A percentile compares a stretch with the other conserved stretches of the same genome.
Conservation (phyloP, 78 protist genomes). For the Dictyostelium capitatum region DNA sequence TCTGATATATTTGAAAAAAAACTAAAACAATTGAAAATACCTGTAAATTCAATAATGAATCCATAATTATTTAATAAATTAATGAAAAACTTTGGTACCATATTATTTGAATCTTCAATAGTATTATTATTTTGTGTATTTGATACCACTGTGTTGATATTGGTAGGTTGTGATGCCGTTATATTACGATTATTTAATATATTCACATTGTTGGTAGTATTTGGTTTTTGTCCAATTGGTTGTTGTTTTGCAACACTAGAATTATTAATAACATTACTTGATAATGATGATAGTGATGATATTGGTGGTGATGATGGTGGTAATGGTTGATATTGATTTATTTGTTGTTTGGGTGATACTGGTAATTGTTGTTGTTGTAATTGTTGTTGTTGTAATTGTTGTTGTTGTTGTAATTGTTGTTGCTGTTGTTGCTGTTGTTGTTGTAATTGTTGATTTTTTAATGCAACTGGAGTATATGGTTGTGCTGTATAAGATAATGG, state of each 20-base stretch:
- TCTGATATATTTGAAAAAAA: not conserved
- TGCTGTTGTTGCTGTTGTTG: slow-evolving; percentile 23
- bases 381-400: not conserved
- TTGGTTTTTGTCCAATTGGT: not conserved
- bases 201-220: not conserved
- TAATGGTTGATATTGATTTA: not conserved
- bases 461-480: not conserved
- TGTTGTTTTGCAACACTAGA: not conserved
- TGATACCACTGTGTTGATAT: not conserved
- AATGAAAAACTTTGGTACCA: not conserved
- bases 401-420: slow-evolving; percentile 35
- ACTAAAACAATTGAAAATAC: not conserved
- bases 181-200: no score
- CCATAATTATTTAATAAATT: not conserved
- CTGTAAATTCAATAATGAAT: slow-evolving; percentile 22
- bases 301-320: not conserved
- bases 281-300: not conserved
- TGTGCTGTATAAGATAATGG: not conserved
- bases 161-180: not conserved
- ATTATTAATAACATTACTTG: not conserved
- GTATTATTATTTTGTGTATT: not conserved
- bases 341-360: not conserved
- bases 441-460: slow-evolving; percentile 25
- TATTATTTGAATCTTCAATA: not conserved
- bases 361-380: slow-evolving; percentile 31